phyloP scores from a whole-genome alignment of 1,284 basidiomycete genomes.

The Microstroma glucosiphilum region DNA sequence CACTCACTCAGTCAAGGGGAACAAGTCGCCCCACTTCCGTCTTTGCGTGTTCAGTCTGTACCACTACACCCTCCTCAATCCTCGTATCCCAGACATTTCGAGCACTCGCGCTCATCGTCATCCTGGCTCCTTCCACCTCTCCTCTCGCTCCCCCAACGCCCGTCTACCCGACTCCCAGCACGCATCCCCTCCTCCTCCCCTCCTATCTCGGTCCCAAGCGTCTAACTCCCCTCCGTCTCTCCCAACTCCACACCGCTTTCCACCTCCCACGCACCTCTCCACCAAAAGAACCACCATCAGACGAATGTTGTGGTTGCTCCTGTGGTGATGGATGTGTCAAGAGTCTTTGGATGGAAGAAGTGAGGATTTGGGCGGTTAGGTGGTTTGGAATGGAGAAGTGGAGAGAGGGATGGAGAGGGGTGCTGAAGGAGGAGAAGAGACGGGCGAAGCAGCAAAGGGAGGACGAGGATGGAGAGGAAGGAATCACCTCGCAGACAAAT shows the following conservation, averaged over 20 bases:
- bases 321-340: background rate
- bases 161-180: background rate
- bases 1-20: too few relatives aligned
- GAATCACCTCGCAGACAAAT: background rate
- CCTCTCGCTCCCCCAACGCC: background rate
- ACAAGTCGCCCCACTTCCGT: too few relatives aligned
- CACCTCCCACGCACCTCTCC: too few relatives aligned
- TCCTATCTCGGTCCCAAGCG: background rate
- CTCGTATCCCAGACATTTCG: too few relatives aligned
- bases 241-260: too few relatives aligned
- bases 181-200: background rate
- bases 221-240: too few relatives aligned
- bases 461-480: background rate
- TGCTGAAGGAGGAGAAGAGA: background rate
- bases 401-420: background rate
- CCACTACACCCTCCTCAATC: too few relatives aligned
- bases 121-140: background rate
- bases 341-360: background rate
- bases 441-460: background rate
- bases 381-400: slow-evolving; percentile 1
- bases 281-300: too few relatives aligned
- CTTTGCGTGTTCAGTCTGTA: too few relatives aligned
- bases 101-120: background rate
- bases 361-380: background rate
- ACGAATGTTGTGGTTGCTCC: background rate